Conservation (phyloP, 2,329 filamentous ascomycete genomes). For the Ophiostoma populinum region DNA sequence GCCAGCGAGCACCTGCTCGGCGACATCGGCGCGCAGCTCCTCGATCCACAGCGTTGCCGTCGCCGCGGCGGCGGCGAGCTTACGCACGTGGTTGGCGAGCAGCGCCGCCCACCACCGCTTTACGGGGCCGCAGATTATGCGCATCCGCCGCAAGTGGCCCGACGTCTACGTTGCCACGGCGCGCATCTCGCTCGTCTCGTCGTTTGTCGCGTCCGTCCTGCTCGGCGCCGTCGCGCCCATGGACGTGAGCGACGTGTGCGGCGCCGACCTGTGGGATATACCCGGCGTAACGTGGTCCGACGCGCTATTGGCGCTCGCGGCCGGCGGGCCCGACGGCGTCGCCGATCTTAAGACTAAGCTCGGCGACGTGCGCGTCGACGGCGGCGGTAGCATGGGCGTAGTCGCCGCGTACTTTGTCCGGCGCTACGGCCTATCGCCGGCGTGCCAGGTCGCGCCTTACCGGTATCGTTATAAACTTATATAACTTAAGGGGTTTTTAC, state of each 20-base stretch:
- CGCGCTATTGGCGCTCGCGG: conserved; percentile 56
- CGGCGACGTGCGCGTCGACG: conserved; percentile 63
- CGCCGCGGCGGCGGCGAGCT: too few species aligned
- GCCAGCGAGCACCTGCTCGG: too few species aligned
- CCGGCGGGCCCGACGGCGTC: conserved; percentile 41
- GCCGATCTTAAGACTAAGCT: conserved; percentile 58
- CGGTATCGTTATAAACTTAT: too few species aligned
- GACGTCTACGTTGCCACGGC: conserved; percentile 64
- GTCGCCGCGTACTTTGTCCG: conserved; percentile 64
- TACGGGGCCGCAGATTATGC: conserved; percentile 90
- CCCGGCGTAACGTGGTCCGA: conserved; percentile 55
- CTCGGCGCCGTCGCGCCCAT: conserved; percentile 73
- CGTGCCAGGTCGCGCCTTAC: conserved; percentile 67
- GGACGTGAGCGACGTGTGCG: conserved; percentile 87
- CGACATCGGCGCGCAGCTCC: too few species aligned
- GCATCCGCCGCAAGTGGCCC: conserved; percentile 65
- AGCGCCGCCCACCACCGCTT: conserved; percentile 95
- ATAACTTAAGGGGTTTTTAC: too few species aligned
- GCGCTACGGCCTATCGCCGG: conserved; percentile 58
- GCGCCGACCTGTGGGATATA: conserved; percentile 95
- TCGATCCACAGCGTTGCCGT: too few species aligned
- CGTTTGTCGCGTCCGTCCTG: conserved; percentile 82
- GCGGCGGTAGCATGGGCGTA: conserved; percentile 58
- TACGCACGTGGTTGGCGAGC: too few species aligned
- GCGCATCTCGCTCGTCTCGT: conserved; percentile 85